Percentiles rank a stretch among this genome's conserved stretches.
phyloP scores from a whole-genome alignment of 768 basidiomycete species.

The Phaffia tasmanica region DNA sequence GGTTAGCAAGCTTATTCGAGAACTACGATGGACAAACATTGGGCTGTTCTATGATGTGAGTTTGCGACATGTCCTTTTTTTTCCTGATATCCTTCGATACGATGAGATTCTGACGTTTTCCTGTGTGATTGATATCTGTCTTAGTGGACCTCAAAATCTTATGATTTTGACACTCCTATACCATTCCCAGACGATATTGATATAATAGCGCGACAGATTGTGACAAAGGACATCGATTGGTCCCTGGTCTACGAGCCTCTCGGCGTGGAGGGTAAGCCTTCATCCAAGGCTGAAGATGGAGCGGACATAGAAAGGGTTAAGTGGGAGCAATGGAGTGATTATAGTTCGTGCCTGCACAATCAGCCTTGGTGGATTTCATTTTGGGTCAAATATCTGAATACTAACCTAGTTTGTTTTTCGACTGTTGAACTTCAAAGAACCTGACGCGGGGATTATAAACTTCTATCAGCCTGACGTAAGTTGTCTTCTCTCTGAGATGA shows the following conservation, averaged over 20 bases:
- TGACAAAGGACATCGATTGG: conserved; percentile 57
- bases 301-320: conserved; percentile 35
- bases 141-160: conserved; percentile 88
- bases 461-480: conserved; percentile 71
- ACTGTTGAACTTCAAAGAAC: conserved; percentile 45
- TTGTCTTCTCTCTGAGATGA: not conserved
- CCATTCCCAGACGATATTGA: conserved; percentile 51
- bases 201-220: conserved; percentile 53
- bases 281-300: conserved; percentile 20
- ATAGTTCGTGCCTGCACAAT: conserved; percentile 48
- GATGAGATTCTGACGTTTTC: not conserved
- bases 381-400: not conserved
- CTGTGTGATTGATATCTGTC: not conserved
- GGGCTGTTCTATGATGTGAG: conserved; percentile 72
- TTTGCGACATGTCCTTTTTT: not conserved
- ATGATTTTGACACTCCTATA: conserved; percentile 68
- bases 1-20: conserved; percentile 53
- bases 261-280: conserved; percentile 32
- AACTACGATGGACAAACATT: conserved; percentile 89
- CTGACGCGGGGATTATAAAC: conserved; percentile 94
- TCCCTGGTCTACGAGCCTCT: conserved; percentile 43
- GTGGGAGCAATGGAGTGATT: conserved; percentile 68
- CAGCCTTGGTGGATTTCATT: not conserved
- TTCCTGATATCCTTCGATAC: not conserved
- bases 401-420: conserved; percentile 18